These are phyloP conservation scores for Heterococcus sp. DNA, from an alignment of 108 stramenopile genomes.

Conservation along the genomic window DNA sequence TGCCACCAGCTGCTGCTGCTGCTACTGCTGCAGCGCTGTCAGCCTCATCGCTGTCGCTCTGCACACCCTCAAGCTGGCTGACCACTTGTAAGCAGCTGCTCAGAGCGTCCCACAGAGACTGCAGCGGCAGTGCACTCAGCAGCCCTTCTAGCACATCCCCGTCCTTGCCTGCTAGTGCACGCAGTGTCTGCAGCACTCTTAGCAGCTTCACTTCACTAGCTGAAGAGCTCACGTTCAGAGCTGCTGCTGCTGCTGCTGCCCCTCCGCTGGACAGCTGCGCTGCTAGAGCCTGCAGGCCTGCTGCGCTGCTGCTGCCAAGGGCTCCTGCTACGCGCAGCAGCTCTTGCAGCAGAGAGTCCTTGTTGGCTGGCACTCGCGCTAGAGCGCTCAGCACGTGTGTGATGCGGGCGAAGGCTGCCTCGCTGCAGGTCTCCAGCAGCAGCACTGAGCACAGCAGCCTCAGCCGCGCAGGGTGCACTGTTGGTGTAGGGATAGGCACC, in stretches of 20 bases:
- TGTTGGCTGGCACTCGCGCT: constrained; percentile 22
- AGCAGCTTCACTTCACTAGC: constrained; percentile 79
- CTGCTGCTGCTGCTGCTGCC: constrained; percentile 60
- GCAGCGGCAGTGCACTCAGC: constrained; percentile 67
- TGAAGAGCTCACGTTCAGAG: constrained; percentile 70
- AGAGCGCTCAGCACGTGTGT: constrained; percentile 27
- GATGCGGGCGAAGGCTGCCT: constrained; percentile 6
- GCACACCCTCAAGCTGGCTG: constrained; percentile 79
- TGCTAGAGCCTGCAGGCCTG: constrained; percentile 28
- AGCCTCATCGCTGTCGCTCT: too few relatives aligned
- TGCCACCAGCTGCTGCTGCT: constrained; percentile 35
- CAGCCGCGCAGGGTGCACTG: constrained; percentile 20
- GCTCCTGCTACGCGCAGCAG: constrained; percentile 29
- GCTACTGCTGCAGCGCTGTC: constrained; percentile 55
- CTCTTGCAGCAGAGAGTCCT: constrained; percentile 18
- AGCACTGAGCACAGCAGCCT: constrained; percentile 39
- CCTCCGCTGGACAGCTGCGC: not conserved
- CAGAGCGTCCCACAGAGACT: constrained; percentile 74
- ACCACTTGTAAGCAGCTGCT: constrained; percentile 70
- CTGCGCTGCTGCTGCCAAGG: constrained; percentile 16
- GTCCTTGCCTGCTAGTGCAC: constrained; percentile 60
- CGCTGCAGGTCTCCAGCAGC: constrained; percentile 32
- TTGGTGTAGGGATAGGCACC: constrained; percentile 22
- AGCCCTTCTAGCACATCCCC: constrained; percentile 52
- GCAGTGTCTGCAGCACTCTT: constrained; percentile 78